Evolutionary conservation across 495 filamentous ascomycete genomes (phyloP), one percentile per base, ranked within the genome.

Genomic region (Penicillium angulare): DNA sequence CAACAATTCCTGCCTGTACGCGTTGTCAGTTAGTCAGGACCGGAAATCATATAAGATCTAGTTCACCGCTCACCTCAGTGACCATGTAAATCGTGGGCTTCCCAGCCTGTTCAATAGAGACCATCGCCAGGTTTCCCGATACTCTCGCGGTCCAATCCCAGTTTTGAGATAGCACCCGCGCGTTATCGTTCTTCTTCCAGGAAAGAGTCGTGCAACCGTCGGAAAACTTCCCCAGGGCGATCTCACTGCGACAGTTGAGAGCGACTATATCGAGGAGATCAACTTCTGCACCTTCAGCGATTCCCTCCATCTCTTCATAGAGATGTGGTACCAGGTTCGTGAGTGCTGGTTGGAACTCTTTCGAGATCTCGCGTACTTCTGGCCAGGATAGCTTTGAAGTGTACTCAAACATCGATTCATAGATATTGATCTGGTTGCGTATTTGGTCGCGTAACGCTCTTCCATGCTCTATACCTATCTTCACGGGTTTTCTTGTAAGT

Each of bases 171-270:
- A 86, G 64, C 16, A 79, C 74, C 13, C 68, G 67, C 1, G 51
- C 50, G 9, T 64, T 52, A n/a, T 64, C 55, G 22, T 49, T 48
- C 8, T 60, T 74, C 51, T 71, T 69, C 79, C 78, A 85, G 9
- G 69, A 77, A 2, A 88, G 47, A 26, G 77, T 74, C 3, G 86
- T 86, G 50, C 86, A 86, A 18, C 84, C 85, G 50, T 88, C 85
- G 8, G 73, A 74, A 53, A 83, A 84, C 32, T 75, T 63, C 3
- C 85, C 85, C 41, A 85, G 81, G 0, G 79, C 74, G 47, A 88
- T 86, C 65, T 88, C 85, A 4, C 82, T 87, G 16, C 85, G 77
- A 16, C 85, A 76, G 49, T 89, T 88, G 33, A 87, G 51, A 5
- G 86, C 83, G 7, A 87, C 64, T 33, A 89, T 83, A 49, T 84